Conservation (phyloP, 1,139 yeast genomes). For the Candida freyschussii region DNA sequence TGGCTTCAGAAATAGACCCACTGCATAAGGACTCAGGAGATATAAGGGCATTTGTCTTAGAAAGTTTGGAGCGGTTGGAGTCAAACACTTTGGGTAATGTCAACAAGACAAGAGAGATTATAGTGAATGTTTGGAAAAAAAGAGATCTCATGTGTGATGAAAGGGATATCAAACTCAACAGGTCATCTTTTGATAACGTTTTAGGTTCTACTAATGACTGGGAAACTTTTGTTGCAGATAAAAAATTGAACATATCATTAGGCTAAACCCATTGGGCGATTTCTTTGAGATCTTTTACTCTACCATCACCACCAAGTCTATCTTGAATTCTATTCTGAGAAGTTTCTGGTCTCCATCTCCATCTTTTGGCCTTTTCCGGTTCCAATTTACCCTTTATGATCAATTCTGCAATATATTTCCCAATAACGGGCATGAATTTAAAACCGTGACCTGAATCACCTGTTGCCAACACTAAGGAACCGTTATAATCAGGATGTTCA, state of each 20-base stretch:
- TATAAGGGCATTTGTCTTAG: constrained; percentile 5
- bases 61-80: constrained; percentile 5
- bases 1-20: constrained; percentile 7
- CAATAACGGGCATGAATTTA: constrained; percentile 38
- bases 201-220: constrained; percentile 8
- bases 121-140: constrained; percentile 9
- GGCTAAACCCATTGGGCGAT: constrained; percentile 11
- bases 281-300: constrained; percentile 22
- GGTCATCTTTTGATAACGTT: neutral
- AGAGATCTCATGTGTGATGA: constrained; percentile 7
- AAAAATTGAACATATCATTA: constrained; percentile 8
- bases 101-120: constrained; percentile 5
- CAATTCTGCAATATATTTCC: constrained; percentile 30
- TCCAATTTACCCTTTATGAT: constrained; percentile 21
- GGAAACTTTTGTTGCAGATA: constrained; percentile 10
- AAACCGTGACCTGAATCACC: constrained; percentile 35
- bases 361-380: constrained; percentile 15
- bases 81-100: constrained; percentile 9
- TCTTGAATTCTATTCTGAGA: constrained; percentile 25
- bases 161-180: constrained; percentile 1
- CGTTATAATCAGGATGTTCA: constrained; percentile 30
- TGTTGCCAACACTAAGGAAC: constrained; percentile 29
- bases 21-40: constrained; percentile 3
- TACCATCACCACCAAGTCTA: constrained; percentile 29
- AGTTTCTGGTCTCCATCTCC: constrained; percentile 24